Base-by-base conservation (phyloP, 108 stramenopile genomes). In the Stephanodiscus triporus region DNA sequence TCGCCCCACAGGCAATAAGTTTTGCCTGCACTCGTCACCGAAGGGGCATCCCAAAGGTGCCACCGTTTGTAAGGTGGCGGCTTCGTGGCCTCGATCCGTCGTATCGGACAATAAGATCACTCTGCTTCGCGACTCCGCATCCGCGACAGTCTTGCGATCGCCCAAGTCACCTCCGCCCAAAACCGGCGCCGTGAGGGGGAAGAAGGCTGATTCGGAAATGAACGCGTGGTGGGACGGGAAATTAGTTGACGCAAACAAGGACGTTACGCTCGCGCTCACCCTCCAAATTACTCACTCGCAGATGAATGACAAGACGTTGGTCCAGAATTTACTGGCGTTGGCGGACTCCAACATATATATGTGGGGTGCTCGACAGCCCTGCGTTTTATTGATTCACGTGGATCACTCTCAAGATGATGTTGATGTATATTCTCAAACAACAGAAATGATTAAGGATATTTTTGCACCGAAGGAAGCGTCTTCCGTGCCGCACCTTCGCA, bases 231-330 rank as follows among this genome's bases (percentile, higher is more conserved):
- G 76, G 59, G 81, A 73, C 37, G 89, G 89, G 75, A 80, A 64
- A 26, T 26, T 60, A 17, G 47, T 94, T 7, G 75, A 88, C 64
- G 66, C 80, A 0, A 55, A 81, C 9, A 59, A 70, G 36, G 94
- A 92, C 60, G 91, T 95, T 1, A 92, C 91, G 4, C 63, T 95
- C 73, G 82, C 81, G 5, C 76, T 91, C 26, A 94, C 93, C 11
- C 75, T 94, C 6, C 91, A 94, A 84, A 77, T 91, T 13, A 70
- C 73, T 37, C 67, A 73, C 0, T 68, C 84, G 23, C 88, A 87
- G 58, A 85, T 82, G 32, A 60, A 58, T n/a, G 80, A 85, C 14
- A 38, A 81, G 19, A 53, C 70, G 19, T 72, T 83, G 17, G 40
- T 91, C 19, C 32, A 73, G 38, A 75, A 49, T 36, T 51, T 88